Conservation (phyloP, 257 asterid species). For the Catharanthus roseus region DNA sequence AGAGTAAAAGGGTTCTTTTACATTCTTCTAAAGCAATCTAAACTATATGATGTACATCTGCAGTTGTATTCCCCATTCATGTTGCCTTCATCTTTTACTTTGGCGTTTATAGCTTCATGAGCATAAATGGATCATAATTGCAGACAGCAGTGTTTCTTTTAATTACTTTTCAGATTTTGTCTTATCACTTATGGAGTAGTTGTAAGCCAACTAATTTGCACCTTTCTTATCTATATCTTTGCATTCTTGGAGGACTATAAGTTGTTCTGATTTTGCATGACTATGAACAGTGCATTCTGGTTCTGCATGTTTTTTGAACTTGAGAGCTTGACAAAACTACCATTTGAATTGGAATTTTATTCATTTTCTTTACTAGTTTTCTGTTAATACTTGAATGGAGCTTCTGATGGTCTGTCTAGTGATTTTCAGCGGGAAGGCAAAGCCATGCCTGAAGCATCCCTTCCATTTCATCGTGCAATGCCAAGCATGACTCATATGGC, state of each 20-base stretch:
- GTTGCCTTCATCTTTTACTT: not conserved
- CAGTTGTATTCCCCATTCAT: not conserved
- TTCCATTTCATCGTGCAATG: slow-evolving; percentile 92
- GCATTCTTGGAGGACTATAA: not conserved
- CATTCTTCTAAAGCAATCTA: not conserved
- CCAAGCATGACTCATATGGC: slow-evolving; percentile 96
- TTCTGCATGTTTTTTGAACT: not conserved
- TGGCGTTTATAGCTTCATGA: not conserved
- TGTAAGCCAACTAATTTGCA: not conserved
- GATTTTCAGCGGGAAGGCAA: slow-evolving; percentile 77
- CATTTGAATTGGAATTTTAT: not conserved
- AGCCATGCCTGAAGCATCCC: slow-evolving; percentile 88
- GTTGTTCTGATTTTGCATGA: not conserved
- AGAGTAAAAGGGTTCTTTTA: not conserved
- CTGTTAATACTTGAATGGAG: not conserved
- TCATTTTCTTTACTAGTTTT: not conserved
- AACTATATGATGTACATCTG: not conserved
- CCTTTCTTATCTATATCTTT: not conserved
- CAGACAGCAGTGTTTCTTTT: not conserved
- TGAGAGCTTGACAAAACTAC: not conserved
- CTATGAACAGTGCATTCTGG: not conserved
- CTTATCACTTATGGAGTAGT: not conserved
- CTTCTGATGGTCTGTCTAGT: slow-evolving; percentile 17
- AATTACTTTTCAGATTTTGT: not conserved
- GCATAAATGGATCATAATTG: not conserved